A percentile compares a stretch with the other conserved stretches of the same genome.
phyloP scores from a whole-genome alignment of 2,329 filamentous ascomycete genomes.

The Colletotrichum sp. region DNA sequence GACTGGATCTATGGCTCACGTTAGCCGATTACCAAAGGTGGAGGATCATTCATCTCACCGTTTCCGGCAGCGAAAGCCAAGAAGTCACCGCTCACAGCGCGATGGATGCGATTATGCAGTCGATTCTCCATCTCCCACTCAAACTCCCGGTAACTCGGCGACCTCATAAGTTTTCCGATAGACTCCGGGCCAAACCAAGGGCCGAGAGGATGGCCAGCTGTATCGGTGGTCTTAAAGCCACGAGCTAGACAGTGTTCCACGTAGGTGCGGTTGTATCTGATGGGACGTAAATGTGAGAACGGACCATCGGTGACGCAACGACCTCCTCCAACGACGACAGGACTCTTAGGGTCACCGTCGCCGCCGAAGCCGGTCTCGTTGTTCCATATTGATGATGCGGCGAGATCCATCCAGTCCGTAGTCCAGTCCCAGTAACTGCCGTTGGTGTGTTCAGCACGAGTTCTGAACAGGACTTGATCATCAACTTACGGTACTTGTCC shows the following conservation, averaged over 20 bases:
- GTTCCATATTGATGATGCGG: not conserved
- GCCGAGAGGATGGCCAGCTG: not conserved
- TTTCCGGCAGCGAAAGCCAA: conserved; percentile 18
- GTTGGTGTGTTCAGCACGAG: not conserved
- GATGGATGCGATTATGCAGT: conserved; percentile 10
- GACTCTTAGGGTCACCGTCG: not conserved
- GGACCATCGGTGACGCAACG: conserved; percentile 10
- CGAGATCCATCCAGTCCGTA: not conserved
- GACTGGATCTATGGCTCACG: not conserved
- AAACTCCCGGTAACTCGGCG: not conserved
- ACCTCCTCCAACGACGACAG: not conserved
- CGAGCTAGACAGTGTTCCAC: conserved; percentile 3
- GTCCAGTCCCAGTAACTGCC: not conserved
- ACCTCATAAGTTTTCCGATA: not conserved
- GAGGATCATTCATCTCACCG: not conserved
- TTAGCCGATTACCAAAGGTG: not conserved
- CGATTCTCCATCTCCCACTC: not conserved
- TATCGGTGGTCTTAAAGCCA: not conserved
- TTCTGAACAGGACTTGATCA: not conserved
- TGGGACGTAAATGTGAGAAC: conserved; percentile 18
- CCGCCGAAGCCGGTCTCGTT: not conserved
- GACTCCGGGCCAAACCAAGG: not conserved
- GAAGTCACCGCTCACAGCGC: conserved; percentile 14
- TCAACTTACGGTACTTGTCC: not conserved
- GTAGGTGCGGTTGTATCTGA: conserved; percentile 17